A percentile compares a stretch with the other conserved stretches of the same genome.
These are phyloP conservation scores for Diaporthe nobilis DNA, from an alignment of 2,329 filamentous ascomycete species.

Conservation along the genomic window DNA sequence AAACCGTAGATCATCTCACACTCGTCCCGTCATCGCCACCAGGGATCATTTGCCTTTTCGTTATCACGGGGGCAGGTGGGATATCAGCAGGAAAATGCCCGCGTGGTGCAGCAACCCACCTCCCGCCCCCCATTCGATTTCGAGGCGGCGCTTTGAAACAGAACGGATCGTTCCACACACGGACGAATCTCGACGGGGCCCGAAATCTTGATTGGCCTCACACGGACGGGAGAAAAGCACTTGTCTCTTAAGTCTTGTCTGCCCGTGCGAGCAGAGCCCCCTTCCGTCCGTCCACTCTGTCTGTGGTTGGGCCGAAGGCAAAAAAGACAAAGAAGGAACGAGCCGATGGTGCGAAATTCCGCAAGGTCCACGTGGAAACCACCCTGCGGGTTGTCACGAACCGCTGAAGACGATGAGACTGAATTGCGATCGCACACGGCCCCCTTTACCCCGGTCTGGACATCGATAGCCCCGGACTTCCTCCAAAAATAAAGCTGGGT, in stretches of 20 bases:
- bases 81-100: conserved; percentile 25
- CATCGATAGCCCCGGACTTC: conserved; percentile 4
- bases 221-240: conserved; percentile 17
- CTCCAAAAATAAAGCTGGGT: background rate
- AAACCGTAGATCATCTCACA: conserved; percentile 40
- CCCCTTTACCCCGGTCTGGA: conserved; percentile 2
- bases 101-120: background rate
- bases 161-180: conserved; percentile 27
- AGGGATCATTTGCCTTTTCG: conserved; percentile 14
- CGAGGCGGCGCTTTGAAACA: conserved; percentile 31
- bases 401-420: conserved; percentile 25
- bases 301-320: conserved; percentile 4
- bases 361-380: conserved; percentile 28
- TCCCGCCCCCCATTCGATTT: background rate
- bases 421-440: conserved; percentile 16
- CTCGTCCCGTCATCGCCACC: conserved; percentile 29
- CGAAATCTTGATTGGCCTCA: conserved; percentile 26
- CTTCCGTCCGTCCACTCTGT: conserved; percentile 5
- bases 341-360: conserved; percentile 33
- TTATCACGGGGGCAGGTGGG: background rate
- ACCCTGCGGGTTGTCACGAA: conserved; percentile 15
- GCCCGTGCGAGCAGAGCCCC: conserved; percentile 31
- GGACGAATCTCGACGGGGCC: background rate
- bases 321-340: conserved; percentile 28
- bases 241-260: background rate